Conservation (phyloP, 23 red algal species). For the Gracilariopsis chorda region DNA sequence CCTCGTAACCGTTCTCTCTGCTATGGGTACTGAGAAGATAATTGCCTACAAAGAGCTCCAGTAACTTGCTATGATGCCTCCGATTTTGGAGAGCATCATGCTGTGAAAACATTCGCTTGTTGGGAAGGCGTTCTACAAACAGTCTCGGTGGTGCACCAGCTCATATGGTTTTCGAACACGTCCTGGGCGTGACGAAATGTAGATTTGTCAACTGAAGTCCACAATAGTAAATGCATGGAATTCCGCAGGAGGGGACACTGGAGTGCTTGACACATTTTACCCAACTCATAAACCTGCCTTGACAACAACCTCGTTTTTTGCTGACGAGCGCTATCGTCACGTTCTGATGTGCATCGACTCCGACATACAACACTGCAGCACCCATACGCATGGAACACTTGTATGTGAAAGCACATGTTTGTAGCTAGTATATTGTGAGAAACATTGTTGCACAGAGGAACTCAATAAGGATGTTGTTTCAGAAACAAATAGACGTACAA, state of each 20-base stretch:
- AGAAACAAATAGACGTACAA: not conserved
- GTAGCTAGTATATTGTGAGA: no score
- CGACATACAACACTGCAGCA: no score
- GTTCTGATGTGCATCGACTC: no score
- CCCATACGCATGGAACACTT: no score
- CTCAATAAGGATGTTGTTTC: no score
- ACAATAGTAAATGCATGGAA: conserved; percentile 27
- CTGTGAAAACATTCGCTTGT: not conserved
- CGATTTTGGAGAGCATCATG: not conserved
- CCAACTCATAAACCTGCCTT: no score
- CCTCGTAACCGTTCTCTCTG: conserved; percentile 84
- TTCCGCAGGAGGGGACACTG: not conserved
- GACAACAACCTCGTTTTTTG: no score
- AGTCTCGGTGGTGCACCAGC: not conserved
- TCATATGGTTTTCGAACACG: not conserved
- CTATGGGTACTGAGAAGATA: conserved; percentile 91
- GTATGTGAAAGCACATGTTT: no score
- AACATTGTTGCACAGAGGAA: no score
- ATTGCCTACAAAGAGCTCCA: conserved; percentile 85
- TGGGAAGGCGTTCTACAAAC: not conserved
- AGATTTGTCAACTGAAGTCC: conserved; percentile 23
- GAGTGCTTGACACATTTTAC: not conserved
- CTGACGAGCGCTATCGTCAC: no score
- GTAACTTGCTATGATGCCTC: not conserved
- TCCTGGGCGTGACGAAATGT: conserved; percentile 3